Base-by-base conservation (phyloP, 2,329 filamentous ascomycete genomes). In the Exophiala viscosa region DNA sequence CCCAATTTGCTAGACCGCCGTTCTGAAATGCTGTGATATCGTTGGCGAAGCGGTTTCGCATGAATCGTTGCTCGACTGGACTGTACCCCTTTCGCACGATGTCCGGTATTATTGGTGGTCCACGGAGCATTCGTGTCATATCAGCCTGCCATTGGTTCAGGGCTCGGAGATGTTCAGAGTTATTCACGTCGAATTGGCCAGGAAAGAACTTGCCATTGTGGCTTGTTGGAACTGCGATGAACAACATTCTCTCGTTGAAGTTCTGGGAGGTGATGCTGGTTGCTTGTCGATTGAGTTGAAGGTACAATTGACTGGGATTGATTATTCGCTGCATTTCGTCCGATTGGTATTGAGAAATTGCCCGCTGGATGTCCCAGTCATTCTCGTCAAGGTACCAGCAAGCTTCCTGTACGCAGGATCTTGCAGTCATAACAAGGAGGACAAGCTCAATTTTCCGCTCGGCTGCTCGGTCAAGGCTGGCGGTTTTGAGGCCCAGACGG, bases 101-200 rank as follows among this genome's bases (percentile, higher is more conserved):
- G 5, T 6, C 17, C 9, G 44, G 15, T 14, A 39, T 31, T 5
- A 3, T 11, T 9, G 50, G 50, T 28, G 43, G 43, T 2, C 17
- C 35, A 6, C 17, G 2, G 31, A 23, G 34, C 23, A 40, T 6
- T 15, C 50, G 10, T 8, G 14, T 17, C 14, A 47, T 5, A 31
- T 54, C 46, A n/a, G 23, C 31, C 2, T 39, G 18, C 51, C 51
- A 54, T 13, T 49, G 45, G 32, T 54, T 54, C 33, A 54, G 38
- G 6, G 45, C 45, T 23, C 40, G 32, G n/a, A 54, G 10, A 7
- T 54, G 51, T 10, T 45, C 17, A 7, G 41, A 2, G 14, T 54
- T 31, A 45, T 39, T 38, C 1, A 8, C 32, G 31, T 49, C 39
- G n/a, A 54, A 54, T 4, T 11, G 9, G 8, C 34, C 38, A 7